phyloP scores from a whole-genome alignment of 768 basidiomycete genomes.

The Chalciporus piperatus region DNA sequence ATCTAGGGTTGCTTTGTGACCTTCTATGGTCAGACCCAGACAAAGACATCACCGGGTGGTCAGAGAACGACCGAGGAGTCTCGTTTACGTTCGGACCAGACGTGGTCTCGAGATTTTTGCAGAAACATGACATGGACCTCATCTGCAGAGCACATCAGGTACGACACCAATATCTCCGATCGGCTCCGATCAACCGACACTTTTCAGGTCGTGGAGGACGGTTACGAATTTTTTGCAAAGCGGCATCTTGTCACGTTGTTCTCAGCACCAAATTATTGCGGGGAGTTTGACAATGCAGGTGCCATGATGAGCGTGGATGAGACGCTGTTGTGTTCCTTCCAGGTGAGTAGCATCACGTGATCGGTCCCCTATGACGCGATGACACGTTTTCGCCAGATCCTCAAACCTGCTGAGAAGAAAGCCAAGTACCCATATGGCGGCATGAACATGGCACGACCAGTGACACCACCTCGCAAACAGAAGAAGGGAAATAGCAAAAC shows the following conservation, averaged over 20 bases:
- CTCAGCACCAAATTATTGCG: slow-evolving; percentile 93
- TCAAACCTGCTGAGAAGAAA: slow-evolving; percentile 99
- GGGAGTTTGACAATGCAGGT: slow-evolving; percentile 98
- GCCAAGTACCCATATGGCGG: slow-evolving; percentile 88
- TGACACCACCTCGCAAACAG: slow-evolving; percentile 95
- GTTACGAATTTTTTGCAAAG: slow-evolving; percentile 99
- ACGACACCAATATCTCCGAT: slow-evolving; percentile 23
- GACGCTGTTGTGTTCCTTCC: slow-evolving; percentile 96
- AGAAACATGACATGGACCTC: slow-evolving; percentile 99
- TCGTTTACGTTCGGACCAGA: slow-evolving; percentile 99
- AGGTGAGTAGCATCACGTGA: slow-evolving; percentile 50
- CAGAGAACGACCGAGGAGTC: slow-evolving; percentile 98
- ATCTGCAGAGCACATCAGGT: slow-evolving; percentile 99
- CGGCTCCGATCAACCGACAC: slow-evolving; percentile 1
- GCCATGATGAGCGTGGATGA: slow-evolving; percentile 99
- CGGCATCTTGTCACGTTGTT: slow-evolving; percentile 95
- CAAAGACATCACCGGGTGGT: slow-evolving; percentile 99
- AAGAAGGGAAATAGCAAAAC: slow-evolving; percentile 94
- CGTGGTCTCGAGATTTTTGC: slow-evolving; percentile 95
- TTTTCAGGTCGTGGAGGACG: slow-evolving; percentile 91
- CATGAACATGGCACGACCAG: slow-evolving; percentile 82
- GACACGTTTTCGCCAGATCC: slow-evolving; percentile 54
- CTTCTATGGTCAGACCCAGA: slow-evolving; percentile 99
- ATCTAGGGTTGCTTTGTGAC: slow-evolving; percentile 86
- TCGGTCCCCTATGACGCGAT: neutral